Base-by-base conservation (phyloP, 2,329 filamentous ascomycete genomes). In the Pleoardoris graminearum region DNA sequence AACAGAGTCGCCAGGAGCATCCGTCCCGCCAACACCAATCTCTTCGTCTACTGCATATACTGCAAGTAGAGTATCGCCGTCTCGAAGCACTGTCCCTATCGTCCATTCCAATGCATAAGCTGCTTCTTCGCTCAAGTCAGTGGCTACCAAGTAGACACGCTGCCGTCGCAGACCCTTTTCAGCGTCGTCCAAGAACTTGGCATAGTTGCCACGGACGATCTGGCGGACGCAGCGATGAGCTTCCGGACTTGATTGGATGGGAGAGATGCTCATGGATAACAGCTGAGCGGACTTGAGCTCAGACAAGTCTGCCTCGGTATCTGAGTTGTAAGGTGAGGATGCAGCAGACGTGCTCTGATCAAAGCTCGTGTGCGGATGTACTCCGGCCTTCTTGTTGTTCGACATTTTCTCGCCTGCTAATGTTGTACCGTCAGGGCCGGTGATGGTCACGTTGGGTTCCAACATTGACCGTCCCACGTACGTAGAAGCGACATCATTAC, bases 51-150 rank as follows among this genome's bases (percentile, higher is more conserved):
- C 87, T 51, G 92, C 96, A 75, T 95, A 96, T 39, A 97, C 90
- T 2, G 91, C 91, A 56, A 97, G 86, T 30, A 99, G 80, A 0
- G 93, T 97, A 70, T 99, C 94, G 7, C 94, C 94, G 63, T 97
- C 92, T 43, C 94, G 85, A 25, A 99, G 80, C 5, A 97, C 91
- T 0, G 93, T 97, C 7, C 94, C 94, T 50, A 99, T 92, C 0
- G 93, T 94, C 94, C 94, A 99, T 72, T 99, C 94, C 27, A 99
- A 80, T 1, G 94, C 94, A 71, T 97, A 95, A 6, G 90, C 90
- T 4, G 93, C 92, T 76, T 99, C 94, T 32, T 94, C 90, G 62
- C 92, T 97, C 3, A 97, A 78, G 73, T 99, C 94, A 0, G 91
- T 97, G 3, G 94, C 93, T n/a, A 97, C 91, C 14, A 99, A 78